Evolutionary conservation across 768 basidiomycete species (phyloP).

Genomic region (Lentinula sp.): DNA sequence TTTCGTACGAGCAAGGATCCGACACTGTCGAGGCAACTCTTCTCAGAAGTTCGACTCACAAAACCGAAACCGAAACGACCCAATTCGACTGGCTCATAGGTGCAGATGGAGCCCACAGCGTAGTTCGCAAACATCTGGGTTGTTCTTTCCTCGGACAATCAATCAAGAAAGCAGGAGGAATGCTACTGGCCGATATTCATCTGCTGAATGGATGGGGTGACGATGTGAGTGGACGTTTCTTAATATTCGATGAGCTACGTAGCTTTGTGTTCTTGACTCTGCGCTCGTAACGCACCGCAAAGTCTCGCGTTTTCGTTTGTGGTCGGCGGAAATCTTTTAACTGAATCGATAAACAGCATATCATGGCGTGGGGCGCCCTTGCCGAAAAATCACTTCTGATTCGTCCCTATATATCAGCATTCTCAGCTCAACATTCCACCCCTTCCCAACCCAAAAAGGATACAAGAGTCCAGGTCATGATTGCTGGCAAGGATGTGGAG

Average conservation of each 20-base stretch:
- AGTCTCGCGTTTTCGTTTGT: not conserved
- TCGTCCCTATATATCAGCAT: not conserved
- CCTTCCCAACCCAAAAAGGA: not conserved
- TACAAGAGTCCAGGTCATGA: not conserved
- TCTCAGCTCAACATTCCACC: not conserved
- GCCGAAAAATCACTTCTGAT: not conserved
- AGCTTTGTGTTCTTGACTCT: too few species aligned
- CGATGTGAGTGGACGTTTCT: not conserved
- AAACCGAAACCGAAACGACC: not conserved
- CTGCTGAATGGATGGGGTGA: not conserved
- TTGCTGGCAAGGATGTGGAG: not conserved
- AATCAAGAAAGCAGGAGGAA: not conserved
- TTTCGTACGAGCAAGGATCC: conserved; percentile 32
- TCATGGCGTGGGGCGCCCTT: not conserved
- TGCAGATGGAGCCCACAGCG: conserved; percentile 11
- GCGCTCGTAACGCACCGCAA: too few species aligned
- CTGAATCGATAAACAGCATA: not conserved
- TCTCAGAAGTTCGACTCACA: not conserved
- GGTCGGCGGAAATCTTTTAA: not conserved
- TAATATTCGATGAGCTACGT: too few species aligned
- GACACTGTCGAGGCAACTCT: conserved; percentile 31
- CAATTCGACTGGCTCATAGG: conserved; percentile 7
- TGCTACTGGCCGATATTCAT: conserved; percentile 8
- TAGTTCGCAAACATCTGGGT: conserved; percentile 11
- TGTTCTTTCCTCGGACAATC: conserved; percentile 10